Evolutionary conservation across 2,329 filamentous ascomycete species (phyloP).

Genomic region (Tolypocladium tundrense): DNA sequence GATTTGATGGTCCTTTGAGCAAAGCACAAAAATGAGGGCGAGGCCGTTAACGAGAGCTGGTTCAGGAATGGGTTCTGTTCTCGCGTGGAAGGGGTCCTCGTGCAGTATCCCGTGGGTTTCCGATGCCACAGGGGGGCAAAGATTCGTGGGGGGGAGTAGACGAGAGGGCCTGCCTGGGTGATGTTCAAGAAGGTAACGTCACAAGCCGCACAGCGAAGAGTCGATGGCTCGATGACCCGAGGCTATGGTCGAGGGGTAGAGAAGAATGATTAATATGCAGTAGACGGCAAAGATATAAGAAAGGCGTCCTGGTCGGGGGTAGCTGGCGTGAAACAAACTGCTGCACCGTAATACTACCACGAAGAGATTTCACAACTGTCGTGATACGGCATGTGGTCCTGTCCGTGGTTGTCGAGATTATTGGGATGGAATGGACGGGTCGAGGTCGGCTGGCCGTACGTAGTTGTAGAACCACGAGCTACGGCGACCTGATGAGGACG

Average conservation of each 20-base stretch:
- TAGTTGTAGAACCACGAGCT: slow-evolving; percentile 31
- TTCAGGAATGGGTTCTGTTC: not conserved
- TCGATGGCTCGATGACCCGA: not conserved
- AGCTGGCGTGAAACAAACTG: slow-evolving; percentile 38
- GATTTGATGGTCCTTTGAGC: not conserved
- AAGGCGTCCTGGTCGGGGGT: slow-evolving; percentile 16
- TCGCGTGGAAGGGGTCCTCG: not conserved
- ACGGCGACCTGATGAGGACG: slow-evolving; percentile 15
- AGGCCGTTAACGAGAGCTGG: not conserved
- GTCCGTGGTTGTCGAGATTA: slow-evolving; percentile 30
- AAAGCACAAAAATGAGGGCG: not conserved
- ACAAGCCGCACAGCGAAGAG: not conserved
- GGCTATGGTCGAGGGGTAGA: not conserved
- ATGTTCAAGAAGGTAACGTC: not conserved
- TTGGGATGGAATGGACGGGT: slow-evolving; percentile 10
- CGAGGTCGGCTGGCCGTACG: slow-evolving; percentile 19
- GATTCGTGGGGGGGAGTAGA: not conserved
- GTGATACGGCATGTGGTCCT: slow-evolving; percentile 41
- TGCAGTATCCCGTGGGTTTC: not conserved
- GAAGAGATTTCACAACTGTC: slow-evolving; percentile 31
- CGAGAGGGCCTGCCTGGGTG: not conserved
- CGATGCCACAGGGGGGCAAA: not conserved
- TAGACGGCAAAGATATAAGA: slow-evolving; percentile 1
- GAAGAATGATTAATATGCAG: not conserved
- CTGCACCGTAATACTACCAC: slow-evolving; percentile 40